These are phyloP conservation scores for Lentinula aciculospora DNA, from an alignment of 768 basidiomycete species.

Conservation along the genomic window DNA sequence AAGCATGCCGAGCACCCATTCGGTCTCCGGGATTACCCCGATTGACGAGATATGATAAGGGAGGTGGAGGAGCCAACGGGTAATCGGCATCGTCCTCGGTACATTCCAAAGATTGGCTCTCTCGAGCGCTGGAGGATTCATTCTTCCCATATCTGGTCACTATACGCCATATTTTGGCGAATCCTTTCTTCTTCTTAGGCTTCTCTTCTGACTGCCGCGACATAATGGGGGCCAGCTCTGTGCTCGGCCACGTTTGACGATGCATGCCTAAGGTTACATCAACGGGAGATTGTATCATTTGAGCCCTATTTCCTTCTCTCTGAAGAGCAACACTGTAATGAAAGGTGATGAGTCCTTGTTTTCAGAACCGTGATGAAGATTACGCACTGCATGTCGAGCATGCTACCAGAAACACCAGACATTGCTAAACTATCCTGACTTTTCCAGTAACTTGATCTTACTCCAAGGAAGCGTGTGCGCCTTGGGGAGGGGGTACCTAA, in stretches of 20 bases:
- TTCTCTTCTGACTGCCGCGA: constrained; percentile 33
- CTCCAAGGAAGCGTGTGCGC: constrained; percentile 73
- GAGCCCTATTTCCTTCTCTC: constrained; percentile 42
- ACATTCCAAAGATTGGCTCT: constrained; percentile 34
- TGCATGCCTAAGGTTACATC: constrained; percentile 36
- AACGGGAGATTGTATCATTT: constrained; percentile 22
- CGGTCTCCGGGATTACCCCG: constrained; percentile 45
- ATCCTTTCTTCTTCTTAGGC: constrained; percentile 68
- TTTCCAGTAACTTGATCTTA: constrained; percentile 68
- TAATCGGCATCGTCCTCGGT: constrained; percentile 54
- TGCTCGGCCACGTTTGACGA: constrained; percentile 49
- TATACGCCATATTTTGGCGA: constrained; percentile 78
- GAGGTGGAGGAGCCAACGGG: constrained; percentile 87
- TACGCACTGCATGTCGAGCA: constrained; percentile 91
- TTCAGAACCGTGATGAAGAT: neutral
- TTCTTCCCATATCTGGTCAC: constrained; percentile 57
- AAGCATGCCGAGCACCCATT: constrained; percentile 50
- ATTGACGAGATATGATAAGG: constrained; percentile 81
- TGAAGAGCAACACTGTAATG: constrained; percentile 69
- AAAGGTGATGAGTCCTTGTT: constrained; percentile 2
- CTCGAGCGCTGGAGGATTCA: constrained; percentile 19
- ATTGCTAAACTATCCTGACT: constrained; percentile 79
- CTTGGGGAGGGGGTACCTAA: constrained; percentile 62
- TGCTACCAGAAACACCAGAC: constrained; percentile 82
- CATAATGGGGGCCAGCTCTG: constrained; percentile 25